Base-by-base conservation (phyloP, 352 stramenopile genomes). In the Peronospora belbahrii region DNA sequence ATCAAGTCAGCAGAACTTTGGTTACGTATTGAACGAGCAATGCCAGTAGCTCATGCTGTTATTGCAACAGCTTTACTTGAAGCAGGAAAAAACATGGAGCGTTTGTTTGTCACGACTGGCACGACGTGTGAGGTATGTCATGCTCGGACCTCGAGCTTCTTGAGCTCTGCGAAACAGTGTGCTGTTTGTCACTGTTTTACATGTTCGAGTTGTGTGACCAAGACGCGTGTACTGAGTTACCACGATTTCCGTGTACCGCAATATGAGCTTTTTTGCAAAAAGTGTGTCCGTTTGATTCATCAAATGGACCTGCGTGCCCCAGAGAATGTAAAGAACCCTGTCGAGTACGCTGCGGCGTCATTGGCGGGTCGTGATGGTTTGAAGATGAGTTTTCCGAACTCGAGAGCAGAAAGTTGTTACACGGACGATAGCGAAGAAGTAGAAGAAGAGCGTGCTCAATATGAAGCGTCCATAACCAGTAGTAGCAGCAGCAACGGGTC, bases 1-100 rank as follows among this genome's bases (percentile, higher is more conserved):
- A 50, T 80, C 24, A 88, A 88, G 55, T 86, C 70, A 9, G 77
- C 74, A 2, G 77, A 86, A 23, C 59, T 88, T 2, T 86, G 77
- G 74, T 63, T 86, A 7, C 67, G 73, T 23, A 74, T 80, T 45
- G 74, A 82, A 25, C 67, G 71, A 18, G 68, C 77, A 4, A 69
- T 67, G 51, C 25, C 47, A 1, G 70, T 70, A 19, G 58, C 77
- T 11, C 70, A 83, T 32, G 74, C 77, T 4, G 58, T 70, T 14
- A 64, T 86, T 38, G 72, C 68, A 15, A 78, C 72, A 0, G 70
- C 68, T 28, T 57, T 88, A n/a, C 63, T 86, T 20, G 53, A 78
- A 31, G 67, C 72, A 1, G 72, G 67, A 9, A 70, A 68, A 33
- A 40, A 57, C 36, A 66, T 53, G 10, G 38, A 53, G 20, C 58